These are phyloP conservation scores for Pseudohyphozyma bogoriensis DNA, from an alignment of 768 basidiomycete genomes.

Conservation along the genomic window DNA sequence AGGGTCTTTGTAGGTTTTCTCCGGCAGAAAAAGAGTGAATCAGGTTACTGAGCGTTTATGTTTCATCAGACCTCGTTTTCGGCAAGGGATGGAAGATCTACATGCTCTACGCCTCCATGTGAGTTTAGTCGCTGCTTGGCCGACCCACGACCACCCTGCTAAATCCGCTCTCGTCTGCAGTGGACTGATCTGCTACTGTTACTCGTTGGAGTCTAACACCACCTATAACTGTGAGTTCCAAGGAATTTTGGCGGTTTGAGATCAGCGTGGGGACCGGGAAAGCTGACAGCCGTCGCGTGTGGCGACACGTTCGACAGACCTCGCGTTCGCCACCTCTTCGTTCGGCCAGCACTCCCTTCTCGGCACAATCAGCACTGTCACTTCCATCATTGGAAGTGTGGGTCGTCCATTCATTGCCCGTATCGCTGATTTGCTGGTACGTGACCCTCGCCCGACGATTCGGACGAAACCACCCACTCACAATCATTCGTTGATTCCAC, in stretches of 20 bases:
- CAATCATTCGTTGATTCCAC: constrained; percentile 4
- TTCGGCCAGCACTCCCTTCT: constrained; percentile 1
- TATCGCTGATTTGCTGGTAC: background rate
- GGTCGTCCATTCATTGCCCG: background rate
- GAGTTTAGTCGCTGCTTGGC: background rate
- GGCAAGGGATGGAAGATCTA: constrained; percentile 3
- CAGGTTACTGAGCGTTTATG: background rate
- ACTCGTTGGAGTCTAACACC: background rate
- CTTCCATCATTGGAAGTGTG: background rate
- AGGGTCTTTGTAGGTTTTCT: background rate
- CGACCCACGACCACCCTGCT: background rate
- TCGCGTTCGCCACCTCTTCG: constrained; percentile 3
- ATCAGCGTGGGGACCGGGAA: too few relatives aligned
- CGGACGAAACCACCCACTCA: too few relatives aligned
- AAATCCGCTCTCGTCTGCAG: too few relatives aligned
- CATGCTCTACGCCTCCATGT: background rate
- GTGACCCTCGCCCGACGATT: too few relatives aligned
- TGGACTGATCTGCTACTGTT: background rate
- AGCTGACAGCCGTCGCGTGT: too few relatives aligned
- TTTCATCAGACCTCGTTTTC: background rate
- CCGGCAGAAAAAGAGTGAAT: too few relatives aligned
- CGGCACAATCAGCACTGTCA: background rate
- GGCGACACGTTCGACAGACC: too few relatives aligned
- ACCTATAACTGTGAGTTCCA: background rate
- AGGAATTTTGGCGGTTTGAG: too few relatives aligned